Base-by-base conservation (phyloP, 1,284 basidiomycete species). In the Ustanciosporium gigantosporum region DNA sequence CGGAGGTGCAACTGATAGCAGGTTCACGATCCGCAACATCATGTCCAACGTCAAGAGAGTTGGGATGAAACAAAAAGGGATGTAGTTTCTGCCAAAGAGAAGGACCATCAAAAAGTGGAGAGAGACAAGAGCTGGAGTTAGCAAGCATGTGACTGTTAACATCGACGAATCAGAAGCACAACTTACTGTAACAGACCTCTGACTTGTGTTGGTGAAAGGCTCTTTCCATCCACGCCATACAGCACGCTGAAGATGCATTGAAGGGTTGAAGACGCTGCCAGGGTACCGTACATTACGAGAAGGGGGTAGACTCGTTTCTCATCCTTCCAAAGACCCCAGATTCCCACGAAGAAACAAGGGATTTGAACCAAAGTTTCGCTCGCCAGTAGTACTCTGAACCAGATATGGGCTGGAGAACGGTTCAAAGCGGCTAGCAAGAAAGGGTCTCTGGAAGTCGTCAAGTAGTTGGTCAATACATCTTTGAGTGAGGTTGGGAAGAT, bases 261-360 rank as follows among this genome's bases (percentile, higher is more conserved):
- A 17, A 56, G 40, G 5, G 61, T 59, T 8, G 61, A 65, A 0
- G 56, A 65, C 1, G 61, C 56, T 11, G 61, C 60, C 2, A 70
- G 51, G 17, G 58, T 57, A 14, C 51, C 58, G 34, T 70, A 70
- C 4, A 42, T 46, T 4, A 66, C 47, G 45, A 70, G 41, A 4
- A 70, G 27, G 7, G 68, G 66, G 25, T 68, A 68, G n/a, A 52
- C 60, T 2, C 53, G 42, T 35, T 52, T 65, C n/a, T 68, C 53
- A 43, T 70, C 67, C 4, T 57, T 50, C 35, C 24, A 38, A 25
- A 70, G 27, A 1, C 47, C 60, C 41, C 41, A 41, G 27, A 66
- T 60, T 9, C 41, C 56, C 11, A 64, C 32, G 4, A 51, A n/a
- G 25, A 68, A 70, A 24, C 44, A 56, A 8, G 68, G 68, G 25